Evolutionary conservation across 192 early-diverging fungal genomes (phyloP), one percentile per base, ranked within the genome.

Genomic region (Backusella tuberculispora): DNA sequence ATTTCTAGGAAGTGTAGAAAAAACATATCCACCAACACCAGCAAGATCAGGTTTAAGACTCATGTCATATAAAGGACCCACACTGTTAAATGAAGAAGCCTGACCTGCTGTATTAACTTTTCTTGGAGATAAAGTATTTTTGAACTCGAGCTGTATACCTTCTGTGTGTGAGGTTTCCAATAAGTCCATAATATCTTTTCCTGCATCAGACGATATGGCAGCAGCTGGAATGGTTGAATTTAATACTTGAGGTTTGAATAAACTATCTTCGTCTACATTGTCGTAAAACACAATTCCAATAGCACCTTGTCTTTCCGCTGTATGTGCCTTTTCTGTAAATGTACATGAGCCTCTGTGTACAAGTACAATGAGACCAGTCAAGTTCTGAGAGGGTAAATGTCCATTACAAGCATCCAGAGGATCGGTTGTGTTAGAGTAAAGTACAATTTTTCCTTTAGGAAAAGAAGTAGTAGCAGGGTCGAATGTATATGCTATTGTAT

Each of bases 1-100:
- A 6, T 73, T 53, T 9, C 75, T 12, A 45, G 89, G 89, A 19
- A 85, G 71, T 41, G 83, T 78, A n/a, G 88, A 90, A 53, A 85
- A 86, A 9, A 90, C 83, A 48, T 66, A 75, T 15, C 85, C 85
- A 66, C 88, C 88, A 37, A 84, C 76, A 68, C 83, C 85, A 48
- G 74, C 77, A 77, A 90, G 47, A 70, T 88, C 80, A 29, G 85
- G 86, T 72, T 88, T 88, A 43, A 86, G 29, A 19, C 87, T 78
- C 56, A 96, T 80, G 65, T 94, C 88, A 40, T 84, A 84, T 48
- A 86, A 90, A 0, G 92, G 88, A 21, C 96, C 96, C 75, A 87
- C 87, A 26, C 91, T 92, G 10, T 92, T 92, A 72, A 93, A 95
- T 45, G 66, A 63, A 17, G 94, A 95, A 6, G 94, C 77, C 40